Conservation (phyloP, 768 basidiomycete genomes). For the Russula dissimulans region DNA sequence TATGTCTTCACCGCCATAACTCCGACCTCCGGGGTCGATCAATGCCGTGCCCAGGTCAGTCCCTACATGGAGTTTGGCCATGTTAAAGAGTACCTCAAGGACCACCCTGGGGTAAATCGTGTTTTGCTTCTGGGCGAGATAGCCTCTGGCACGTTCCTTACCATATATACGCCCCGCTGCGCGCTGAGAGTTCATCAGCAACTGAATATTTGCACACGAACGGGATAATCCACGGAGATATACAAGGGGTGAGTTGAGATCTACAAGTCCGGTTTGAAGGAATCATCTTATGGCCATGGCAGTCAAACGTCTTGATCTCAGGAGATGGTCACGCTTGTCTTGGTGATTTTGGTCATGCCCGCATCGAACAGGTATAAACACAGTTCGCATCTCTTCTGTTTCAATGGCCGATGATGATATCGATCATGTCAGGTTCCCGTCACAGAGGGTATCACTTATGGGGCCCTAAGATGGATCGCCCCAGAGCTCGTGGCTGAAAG, state of each 20-base stretch:
- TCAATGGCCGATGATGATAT: not conserved
- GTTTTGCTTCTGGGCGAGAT: conserved; percentile 5
- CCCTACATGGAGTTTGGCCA: conserved; percentile 13
- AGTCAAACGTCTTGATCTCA: conserved; percentile 11
- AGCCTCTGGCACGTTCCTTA: conserved; percentile 3
- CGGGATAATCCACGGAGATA: conserved; percentile 12
- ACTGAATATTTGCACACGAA: conserved; percentile 9
- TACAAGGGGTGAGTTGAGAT: conserved; percentile 9
- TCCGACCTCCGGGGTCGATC: not conserved
- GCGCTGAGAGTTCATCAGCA: not conserved
- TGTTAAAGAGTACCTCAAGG: conserved; percentile 2
- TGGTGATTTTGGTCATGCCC: conserved; percentile 8
- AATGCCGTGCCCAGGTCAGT: conserved; percentile 1
- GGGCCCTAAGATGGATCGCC: conserved; percentile 12
- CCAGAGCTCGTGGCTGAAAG: conserved; percentile 11
- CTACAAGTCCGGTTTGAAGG: not conserved
- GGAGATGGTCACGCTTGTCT: conserved; percentile 3
- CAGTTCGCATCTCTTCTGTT: not conserved
- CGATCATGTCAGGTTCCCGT: not conserved
- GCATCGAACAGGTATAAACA: conserved; percentile 9
- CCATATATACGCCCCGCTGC: not conserved
- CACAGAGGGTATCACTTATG: not conserved
- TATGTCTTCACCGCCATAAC: not conserved
- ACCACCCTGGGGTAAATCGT: conserved; percentile 1
- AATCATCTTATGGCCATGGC: not conserved